A percentile compares a stretch with the other conserved stretches of the same genome.
These are phyloP conservation scores for Neopestalotiopsis rosae DNA, from an alignment of 2,329 filamentous ascomycete genomes.

Conservation along the genomic window DNA sequence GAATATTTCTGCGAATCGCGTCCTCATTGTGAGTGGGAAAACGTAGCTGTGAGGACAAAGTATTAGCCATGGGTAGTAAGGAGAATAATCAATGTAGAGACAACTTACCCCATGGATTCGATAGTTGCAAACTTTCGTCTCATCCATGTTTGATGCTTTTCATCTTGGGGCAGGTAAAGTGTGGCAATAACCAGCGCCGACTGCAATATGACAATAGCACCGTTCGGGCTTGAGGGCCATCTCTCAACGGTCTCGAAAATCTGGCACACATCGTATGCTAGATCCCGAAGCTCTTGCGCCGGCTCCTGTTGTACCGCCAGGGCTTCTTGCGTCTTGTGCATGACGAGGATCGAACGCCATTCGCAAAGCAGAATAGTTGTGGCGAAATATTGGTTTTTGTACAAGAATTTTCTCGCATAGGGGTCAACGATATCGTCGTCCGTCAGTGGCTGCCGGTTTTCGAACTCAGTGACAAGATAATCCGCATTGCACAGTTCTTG, in stretches of 20 bases:
- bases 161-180: constrained; percentile 80
- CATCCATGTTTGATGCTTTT: constrained; percentile 77
- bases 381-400: constrained; percentile 71
- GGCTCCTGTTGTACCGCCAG: constrained; percentile 57
- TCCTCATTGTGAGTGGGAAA: constrained; percentile 75
- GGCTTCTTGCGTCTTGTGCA: constrained; percentile 79
- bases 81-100: constrained; percentile 4
- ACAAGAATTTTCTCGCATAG: constrained; percentile 72
- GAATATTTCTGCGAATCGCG: constrained; percentile 78
- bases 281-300: constrained; percentile 58
- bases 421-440: constrained; percentile 76
- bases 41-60: constrained; percentile 70
- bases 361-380: constrained; percentile 79
- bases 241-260: constrained; percentile 79
- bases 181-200: constrained; percentile 77
- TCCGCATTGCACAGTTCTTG: constrained; percentile 64
- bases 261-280: constrained; percentile 75
- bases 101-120: constrained; percentile 77
- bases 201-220: constrained; percentile 75
- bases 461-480: constrained; percentile 69
- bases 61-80: constrained; percentile 15
- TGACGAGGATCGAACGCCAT: constrained; percentile 77
- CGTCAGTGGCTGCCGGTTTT: constrained; percentile 54
- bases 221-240: constrained; percentile 73
- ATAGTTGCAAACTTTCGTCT: constrained; percentile 78